These are phyloP conservation scores for Diaporthe amygdali DNA, from an alignment of 2,329 filamentous ascomycete species.

Conservation along the genomic window DNA sequence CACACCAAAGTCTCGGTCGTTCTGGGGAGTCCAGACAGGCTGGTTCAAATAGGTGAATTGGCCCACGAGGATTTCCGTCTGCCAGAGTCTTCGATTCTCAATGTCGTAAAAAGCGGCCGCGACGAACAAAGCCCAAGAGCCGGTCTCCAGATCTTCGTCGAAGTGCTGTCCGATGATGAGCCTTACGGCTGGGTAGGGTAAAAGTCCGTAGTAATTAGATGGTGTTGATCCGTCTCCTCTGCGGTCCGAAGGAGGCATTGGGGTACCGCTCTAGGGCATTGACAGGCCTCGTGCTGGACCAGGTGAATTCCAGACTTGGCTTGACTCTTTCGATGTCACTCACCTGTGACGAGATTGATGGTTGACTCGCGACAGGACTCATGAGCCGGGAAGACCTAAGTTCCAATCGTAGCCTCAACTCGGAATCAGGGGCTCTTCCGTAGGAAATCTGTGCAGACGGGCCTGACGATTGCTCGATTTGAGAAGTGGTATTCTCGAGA, in stretches of 20 bases:
- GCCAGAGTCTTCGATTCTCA: slow-evolving; percentile 36
- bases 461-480: background rate
- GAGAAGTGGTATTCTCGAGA: background rate
- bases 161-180: slow-evolving; percentile 34
- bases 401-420: background rate
- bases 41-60: slow-evolving; percentile 22
- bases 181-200: slow-evolving; percentile 28
- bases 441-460: background rate
- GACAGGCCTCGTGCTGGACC: background rate
- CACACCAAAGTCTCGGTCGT: background rate
- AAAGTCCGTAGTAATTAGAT: background rate
- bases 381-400: no score
- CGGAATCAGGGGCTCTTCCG: background rate
- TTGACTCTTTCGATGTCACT: background rate
- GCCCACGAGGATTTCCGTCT: slow-evolving; percentile 37
- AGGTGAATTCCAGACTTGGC: background rate
- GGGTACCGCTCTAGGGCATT: background rate
- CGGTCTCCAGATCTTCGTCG: slow-evolving; percentile 30
- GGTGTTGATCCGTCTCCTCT: background rate
- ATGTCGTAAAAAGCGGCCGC: slow-evolving; percentile 40
- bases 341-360: background rate
- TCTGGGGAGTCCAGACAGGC: background rate
- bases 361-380: accelerated
- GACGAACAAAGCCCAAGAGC: slow-evolving; percentile 38
- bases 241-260: background rate